Base-by-base conservation (phyloP, 805 yeast species). In the Kluyveromyces aestuarii region DNA sequence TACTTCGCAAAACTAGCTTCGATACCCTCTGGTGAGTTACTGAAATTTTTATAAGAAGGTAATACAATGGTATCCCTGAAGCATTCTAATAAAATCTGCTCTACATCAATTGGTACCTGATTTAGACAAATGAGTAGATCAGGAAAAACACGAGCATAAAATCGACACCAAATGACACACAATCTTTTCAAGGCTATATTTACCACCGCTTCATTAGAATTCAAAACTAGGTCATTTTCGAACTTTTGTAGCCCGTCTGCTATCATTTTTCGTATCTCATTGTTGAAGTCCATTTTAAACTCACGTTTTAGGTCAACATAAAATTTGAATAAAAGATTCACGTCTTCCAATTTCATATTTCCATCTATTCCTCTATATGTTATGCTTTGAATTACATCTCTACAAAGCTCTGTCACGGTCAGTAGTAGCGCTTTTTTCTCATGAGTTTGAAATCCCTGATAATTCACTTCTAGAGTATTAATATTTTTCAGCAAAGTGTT, bases 121-220 rank as follows among this genome's bases (percentile, higher is more conserved):
- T 81, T 54, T 44, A 84, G 74, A 0, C 80, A 73, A 0, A 84
- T 84, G 50, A 80, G 75, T 17, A 82, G 65, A 56, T 80, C 80
- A 47, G 79, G 80, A 46, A 76, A 72, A 2, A 80, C 73, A 37
- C 74, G 72, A n/a, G 70, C 68, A 52, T 74, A 77, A 59, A 82
- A 83, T 25, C 66, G 66, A 16, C 72, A 73, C 89, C 89, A 83
- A 2, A 79, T 68, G 1, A 71, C 57, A 2, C 74, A 67, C 8
- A 67, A 67, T 57, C 66, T 64, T 48, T 60, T 65, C 39, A 62
- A 52, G 8, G 69, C 60, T 44, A 68, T 55, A 54, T 68, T 69
- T 50, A 68, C 69, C 2, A 61, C 59, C n/a, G 55, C 56, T 41
- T 62, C 70, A 18, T 64, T 56, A 36, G 62, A 65, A 39, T 62